Evolutionary conservation across 257 asterid species (phyloP), one percentile per base, ranked within the genome.

Genomic region (Anisodus acutangulus): DNA sequence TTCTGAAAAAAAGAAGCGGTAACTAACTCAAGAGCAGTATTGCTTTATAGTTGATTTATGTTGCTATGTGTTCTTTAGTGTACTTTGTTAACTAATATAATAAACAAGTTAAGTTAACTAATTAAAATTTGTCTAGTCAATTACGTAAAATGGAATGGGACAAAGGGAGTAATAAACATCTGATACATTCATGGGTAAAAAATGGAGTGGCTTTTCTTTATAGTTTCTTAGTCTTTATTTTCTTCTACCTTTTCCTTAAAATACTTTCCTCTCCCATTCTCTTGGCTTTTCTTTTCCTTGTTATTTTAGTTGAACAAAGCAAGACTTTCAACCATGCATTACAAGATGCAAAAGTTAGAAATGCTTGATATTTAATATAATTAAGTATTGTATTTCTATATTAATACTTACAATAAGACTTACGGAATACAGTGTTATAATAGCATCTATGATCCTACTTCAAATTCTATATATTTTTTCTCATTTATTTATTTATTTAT

Each of bases 81-180:
- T 22, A 22, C 26, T 22, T 22, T 22, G 26, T 22, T 68, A 74
- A 74, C 35, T 31, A 31, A 31, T 31, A 31, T 47, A 19, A 22
- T 49, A 74, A 74, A 51, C 41, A 47, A 47, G 60, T 49, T 74
- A 47, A 19, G 11, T 19, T 74, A 19, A 74, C 60, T 74, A 19
- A 11, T 74, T 10, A 74, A 49, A 74, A 51, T 49, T 31, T 74
- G 10, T 74, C 43, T 74, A 74, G 60, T 74, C 60, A 51, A 74
- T 12, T 47, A 74, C n/a, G 2, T 47, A 47, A 19, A 74, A 49
- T 19, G 39, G 41, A 74, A 74, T 74, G 80, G 80, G 19, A 11
- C 43, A 51, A 74, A 47, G 59, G 60, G 59, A 47, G 80, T 66
- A 31, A 66, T 72, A 47, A 72, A 47, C 39, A 72, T 72, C 59